Evolutionary conservation across 208 protist species (phyloP).

Genomic region (Crithidia sp.): DNA sequence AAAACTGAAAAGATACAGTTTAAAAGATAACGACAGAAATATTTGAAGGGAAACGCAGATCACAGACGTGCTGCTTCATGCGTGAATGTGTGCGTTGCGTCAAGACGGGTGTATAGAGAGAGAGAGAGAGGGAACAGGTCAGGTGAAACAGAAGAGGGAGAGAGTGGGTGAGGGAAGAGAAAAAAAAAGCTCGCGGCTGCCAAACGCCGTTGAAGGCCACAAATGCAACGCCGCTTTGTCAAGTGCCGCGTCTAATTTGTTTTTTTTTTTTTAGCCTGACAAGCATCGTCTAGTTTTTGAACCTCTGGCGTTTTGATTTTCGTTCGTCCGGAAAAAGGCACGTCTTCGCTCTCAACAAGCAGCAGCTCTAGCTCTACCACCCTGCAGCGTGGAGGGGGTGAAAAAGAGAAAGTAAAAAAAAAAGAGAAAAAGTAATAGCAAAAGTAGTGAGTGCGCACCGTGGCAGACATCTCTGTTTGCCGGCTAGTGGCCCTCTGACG

Average conservation of each 20-base stretch:
- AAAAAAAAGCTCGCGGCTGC: not conserved
- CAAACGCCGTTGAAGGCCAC: too few species aligned
- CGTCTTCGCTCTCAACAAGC: too few species aligned
- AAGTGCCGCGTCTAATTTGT: too few species aligned
- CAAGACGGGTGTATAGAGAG: not conserved
- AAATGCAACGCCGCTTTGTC: too few species aligned
- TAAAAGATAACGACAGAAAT: conserved; percentile 1
- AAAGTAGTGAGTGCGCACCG: not conserved
- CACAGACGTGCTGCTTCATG: conserved; percentile 2
- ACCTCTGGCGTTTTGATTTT: too few species aligned
- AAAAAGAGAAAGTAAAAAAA: conserved; percentile 4
- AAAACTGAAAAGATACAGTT: not conserved
- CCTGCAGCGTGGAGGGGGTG: not conserved
- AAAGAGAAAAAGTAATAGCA: not conserved
- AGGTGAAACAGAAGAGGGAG: too few species aligned
- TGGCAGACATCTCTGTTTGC: conserved; percentile 1
- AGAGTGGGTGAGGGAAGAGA: not conserved
- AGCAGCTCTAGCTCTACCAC: too few species aligned
- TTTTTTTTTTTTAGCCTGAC: too few species aligned
- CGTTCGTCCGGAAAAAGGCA: not conserved
- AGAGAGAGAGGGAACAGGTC: too few species aligned
- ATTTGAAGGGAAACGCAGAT: not conserved
- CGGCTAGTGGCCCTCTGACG: not conserved
- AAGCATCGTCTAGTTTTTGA: too few species aligned
- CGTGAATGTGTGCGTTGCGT: not conserved